Evolutionary conservation across 176 grass and related monocot species (phyloP).

Genomic region (Bolboschoenus planiculmis): DNA sequence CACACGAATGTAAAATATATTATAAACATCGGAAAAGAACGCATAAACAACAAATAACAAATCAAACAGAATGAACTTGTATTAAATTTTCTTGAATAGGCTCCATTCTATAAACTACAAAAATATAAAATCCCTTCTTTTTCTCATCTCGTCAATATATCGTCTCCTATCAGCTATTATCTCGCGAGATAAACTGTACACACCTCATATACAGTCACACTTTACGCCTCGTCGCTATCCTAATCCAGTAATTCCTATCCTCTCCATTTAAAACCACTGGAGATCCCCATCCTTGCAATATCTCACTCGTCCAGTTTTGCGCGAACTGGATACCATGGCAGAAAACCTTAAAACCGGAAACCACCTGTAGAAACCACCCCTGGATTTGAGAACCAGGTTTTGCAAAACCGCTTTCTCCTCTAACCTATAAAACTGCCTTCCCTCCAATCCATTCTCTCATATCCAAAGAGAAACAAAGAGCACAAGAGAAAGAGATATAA

Average conservation of each 20-base stretch:
- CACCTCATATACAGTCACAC: background rate
- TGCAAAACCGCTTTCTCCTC: background rate
- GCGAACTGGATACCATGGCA: background rate
- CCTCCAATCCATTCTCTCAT: background rate
- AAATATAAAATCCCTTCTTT: background rate
- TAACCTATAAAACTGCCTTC: background rate
- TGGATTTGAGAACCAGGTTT: background rate
- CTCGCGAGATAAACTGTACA: slow-evolving; percentile 10
- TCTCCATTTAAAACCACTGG: background rate
- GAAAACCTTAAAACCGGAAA: background rate
- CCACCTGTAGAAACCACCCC: background rate
- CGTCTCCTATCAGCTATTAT: background rate
- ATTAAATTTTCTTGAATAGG: background rate
- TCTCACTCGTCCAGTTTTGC: background rate
- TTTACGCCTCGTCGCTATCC: slow-evolving; percentile 8
- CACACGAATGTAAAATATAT: background rate
- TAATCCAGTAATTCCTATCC: background rate
- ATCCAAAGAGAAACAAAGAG: background rate
- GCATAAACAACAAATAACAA: background rate
- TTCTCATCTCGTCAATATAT: background rate
- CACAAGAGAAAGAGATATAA: background rate
- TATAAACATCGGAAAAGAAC: background rate
- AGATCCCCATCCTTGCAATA: background rate
- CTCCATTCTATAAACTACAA: background rate
- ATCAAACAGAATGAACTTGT: no score